Evolutionary conservation across 2,329 filamentous ascomycete genomes (phyloP).

Genomic region (Fusarium algeriense): DNA sequence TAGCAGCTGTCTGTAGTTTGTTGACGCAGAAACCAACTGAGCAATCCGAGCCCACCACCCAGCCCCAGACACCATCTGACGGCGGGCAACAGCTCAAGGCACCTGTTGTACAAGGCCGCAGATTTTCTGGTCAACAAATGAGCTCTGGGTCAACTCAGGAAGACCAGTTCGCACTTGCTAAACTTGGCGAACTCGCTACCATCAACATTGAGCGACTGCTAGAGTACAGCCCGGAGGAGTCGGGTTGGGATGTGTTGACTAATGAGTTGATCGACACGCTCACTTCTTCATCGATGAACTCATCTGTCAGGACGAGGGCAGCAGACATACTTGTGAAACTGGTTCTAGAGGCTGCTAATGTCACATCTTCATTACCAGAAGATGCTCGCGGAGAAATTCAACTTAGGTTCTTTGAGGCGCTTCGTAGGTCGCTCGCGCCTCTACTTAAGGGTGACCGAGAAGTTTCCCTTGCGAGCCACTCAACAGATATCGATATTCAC

Average conservation of each 20-base stretch:
- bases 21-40: slow-evolving; percentile 60
- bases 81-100: slow-evolving; percentile 51
- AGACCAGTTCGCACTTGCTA: slow-evolving; percentile 76
- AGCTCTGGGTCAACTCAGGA: slow-evolving; percentile 68
- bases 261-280: slow-evolving; percentile 66
- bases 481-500: slow-evolving; percentile 83
- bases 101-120: slow-evolving; percentile 57
- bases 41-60: slow-evolving; percentile 30
- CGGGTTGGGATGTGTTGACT: slow-evolving; percentile 80
- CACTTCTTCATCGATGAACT: slow-evolving; percentile 59
- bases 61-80: slow-evolving; percentile 38
- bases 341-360: slow-evolving; percentile 68
- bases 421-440: slow-evolving; percentile 68
- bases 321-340: slow-evolving; percentile 73
- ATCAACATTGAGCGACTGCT: slow-evolving; percentile 83
- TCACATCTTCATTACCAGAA: slow-evolving; percentile 65
- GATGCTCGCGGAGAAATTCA: slow-evolving; percentile 73
- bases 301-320: slow-evolving; percentile 69
- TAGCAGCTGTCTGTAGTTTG: slow-evolving; percentile 80
- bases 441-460: slow-evolving; percentile 67
- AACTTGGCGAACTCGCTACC: slow-evolving; percentile 77
- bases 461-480: slow-evolving; percentile 67
- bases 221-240: slow-evolving; percentile 72
- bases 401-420: slow-evolving; percentile 75
- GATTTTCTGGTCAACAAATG: slow-evolving; percentile 57